phyloP scores from a whole-genome alignment of 805 yeast genomes.

The Candida hispaniensis region DNA sequence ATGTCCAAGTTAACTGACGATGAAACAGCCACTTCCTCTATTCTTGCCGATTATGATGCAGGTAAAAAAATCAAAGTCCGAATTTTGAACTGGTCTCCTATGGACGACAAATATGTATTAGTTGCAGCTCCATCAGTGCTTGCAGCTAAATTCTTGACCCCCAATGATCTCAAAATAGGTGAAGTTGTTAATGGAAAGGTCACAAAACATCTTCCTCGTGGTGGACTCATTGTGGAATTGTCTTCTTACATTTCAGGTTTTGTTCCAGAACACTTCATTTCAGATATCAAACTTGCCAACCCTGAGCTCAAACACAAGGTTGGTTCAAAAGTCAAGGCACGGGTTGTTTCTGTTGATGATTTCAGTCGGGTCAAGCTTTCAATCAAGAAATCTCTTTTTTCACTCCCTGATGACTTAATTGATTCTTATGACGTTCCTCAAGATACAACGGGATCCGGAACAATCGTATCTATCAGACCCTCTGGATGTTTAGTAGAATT shows the following conservation, averaged over 20 bases:
- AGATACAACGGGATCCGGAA: conserved; percentile 52
- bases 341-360: conserved; percentile 25
- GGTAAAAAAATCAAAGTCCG: conserved; percentile 71
- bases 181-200: conserved; percentile 46
- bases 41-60: conserved; percentile 35
- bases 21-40: conserved; percentile 27
- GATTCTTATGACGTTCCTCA: conserved; percentile 41
- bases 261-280: conserved; percentile 65
- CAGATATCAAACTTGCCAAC: conserved; percentile 71
- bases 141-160: conserved; percentile 52
- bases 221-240: conserved; percentile 58
- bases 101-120: conserved; percentile 58
- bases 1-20: conserved; percentile 48
- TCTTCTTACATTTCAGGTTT: conserved; percentile 54
- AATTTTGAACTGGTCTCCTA: conserved; percentile 53
- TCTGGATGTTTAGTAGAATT: conserved; percentile 78
- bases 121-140: conserved; percentile 60
- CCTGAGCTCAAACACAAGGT: conserved; percentile 89
- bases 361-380: conserved; percentile 51
- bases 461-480: conserved; percentile 58
- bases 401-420: conserved; percentile 33
- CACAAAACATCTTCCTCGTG: conserved; percentile 44
- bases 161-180: conserved; percentile 70
- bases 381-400: conserved; percentile 73
- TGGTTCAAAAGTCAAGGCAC: conserved; percentile 69